Evolutionary conservation across 768 basidiomycete species (phyloP).

Genomic region (Cyclocybe aegerita): DNA sequence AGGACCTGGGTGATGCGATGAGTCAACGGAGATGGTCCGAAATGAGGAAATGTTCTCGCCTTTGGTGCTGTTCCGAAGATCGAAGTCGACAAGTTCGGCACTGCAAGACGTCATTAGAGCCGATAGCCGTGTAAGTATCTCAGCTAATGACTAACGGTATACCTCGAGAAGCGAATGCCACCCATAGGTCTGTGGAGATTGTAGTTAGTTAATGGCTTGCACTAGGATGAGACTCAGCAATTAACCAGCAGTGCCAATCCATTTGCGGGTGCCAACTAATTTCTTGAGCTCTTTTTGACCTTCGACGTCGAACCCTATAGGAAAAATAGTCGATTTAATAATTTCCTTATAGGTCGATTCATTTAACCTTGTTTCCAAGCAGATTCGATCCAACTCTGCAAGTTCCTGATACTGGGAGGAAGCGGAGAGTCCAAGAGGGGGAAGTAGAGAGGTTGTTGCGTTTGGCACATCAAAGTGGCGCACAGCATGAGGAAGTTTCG

Average conservation of each 20-base stretch:
- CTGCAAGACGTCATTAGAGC: slow-evolving; percentile 29
- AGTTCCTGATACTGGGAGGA: slow-evolving; percentile 67
- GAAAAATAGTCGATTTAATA: background rate
- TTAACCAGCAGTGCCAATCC: slow-evolving; percentile 80
- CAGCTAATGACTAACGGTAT: slow-evolving; percentile 64
- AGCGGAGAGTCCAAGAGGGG: slow-evolving; percentile 54
- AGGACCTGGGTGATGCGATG: slow-evolving; percentile 31
- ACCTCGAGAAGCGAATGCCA: slow-evolving; percentile 74
- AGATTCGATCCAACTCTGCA: slow-evolving; percentile 78
- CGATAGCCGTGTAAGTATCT: background rate
- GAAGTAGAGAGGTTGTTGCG: slow-evolving; percentile 59
- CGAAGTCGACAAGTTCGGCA: slow-evolving; percentile 65
- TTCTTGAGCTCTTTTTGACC: slow-evolving; percentile 62
- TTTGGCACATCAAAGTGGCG: slow-evolving; percentile 68
- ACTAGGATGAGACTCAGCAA: background rate
- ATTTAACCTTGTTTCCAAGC: slow-evolving; percentile 71
- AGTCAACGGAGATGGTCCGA: background rate
- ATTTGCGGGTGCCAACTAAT: slow-evolving; percentile 61
- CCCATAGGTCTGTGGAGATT: slow-evolving; percentile 58
- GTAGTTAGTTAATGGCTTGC: background rate
- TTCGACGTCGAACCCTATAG: slow-evolving; percentile 66
- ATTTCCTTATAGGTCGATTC: slow-evolving; percentile 9
- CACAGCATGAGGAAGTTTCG: slow-evolving; percentile 84
- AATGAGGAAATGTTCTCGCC: slow-evolving; percentile 31
- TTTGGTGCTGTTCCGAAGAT: slow-evolving; percentile 39